phyloP scores from a whole-genome alignment of 2,329 filamentous ascomycete genomes.

The Nothophoma quercina region DNA sequence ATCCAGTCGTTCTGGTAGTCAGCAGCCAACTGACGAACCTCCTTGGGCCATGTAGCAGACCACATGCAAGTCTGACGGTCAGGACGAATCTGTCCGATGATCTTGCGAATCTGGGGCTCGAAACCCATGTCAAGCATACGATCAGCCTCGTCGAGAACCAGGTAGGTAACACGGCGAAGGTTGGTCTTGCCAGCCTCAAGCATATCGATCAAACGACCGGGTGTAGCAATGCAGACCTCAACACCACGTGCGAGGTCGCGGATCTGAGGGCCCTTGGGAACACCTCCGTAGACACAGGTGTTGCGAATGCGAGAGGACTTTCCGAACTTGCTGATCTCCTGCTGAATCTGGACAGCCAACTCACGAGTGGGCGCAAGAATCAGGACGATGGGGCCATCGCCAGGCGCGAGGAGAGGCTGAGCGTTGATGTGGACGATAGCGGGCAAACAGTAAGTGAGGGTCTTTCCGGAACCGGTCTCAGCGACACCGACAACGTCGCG shows the following conservation, averaged over 20 bases:
- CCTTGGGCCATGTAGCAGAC: conserved; percentile 99
- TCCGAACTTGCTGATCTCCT: conserved; percentile 98
- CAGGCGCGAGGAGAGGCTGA: conserved; percentile 91
- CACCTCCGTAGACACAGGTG: conserved; percentile 98
- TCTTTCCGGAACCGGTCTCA: conserved; percentile 99
- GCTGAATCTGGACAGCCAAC: conserved; percentile 96
- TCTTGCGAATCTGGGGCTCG: conserved; percentile 99
- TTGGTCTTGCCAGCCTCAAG: conserved; percentile 98
- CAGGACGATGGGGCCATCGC: conserved; percentile 95
- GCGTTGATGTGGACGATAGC: conserved; percentile 99
- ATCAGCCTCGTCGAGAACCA: conserved; percentile 98
- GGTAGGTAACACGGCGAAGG: conserved; percentile 94
- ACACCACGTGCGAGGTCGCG: conserved; percentile 93
- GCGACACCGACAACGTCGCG: conserved; percentile 99
- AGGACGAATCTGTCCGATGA: conserved; percentile 94
- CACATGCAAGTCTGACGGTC: conserved; percentile 99
- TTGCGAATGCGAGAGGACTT: conserved; percentile 98
- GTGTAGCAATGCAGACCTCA: conserved; percentile 98
- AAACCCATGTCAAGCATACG: conserved; percentile 99
- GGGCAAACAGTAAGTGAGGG: conserved; percentile 95
- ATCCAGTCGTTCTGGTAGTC: conserved; percentile 97
- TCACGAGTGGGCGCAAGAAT: conserved; percentile 97
- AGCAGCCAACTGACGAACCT: conserved; percentile 87
- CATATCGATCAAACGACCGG: conserved; percentile 98
- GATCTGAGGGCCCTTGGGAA: conserved; percentile 96